These are phyloP conservation scores for Candida glucosophila DNA, from an alignment of 1,139 yeast genomes.

Conservation along the genomic window DNA sequence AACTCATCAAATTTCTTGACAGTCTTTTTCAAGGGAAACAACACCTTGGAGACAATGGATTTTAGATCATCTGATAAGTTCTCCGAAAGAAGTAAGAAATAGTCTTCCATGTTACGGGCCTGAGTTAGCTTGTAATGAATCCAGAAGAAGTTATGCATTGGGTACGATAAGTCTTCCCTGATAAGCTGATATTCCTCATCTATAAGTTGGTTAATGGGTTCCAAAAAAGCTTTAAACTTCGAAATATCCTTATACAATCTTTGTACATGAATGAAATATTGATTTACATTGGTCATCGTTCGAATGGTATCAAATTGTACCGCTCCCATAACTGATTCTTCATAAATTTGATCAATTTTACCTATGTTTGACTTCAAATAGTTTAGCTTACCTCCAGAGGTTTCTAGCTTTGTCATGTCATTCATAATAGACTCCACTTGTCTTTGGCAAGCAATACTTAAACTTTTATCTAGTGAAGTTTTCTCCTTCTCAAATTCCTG, in stretches of 20 bases:
- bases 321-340: constrained; percentile 43
- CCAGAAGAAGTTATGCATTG: constrained; percentile 51
- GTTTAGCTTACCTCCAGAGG: constrained; percentile 32
- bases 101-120: constrained; percentile 74
- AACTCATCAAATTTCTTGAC: constrained; percentile 58
- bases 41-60: constrained; percentile 55
- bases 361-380: constrained; percentile 46
- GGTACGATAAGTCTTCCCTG: constrained; percentile 43
- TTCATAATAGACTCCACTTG: constrained; percentile 48
- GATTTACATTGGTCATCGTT: constrained; percentile 58
- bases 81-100: constrained; percentile 46
- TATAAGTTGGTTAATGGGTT: constrained; percentile 43
- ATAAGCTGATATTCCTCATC: constrained; percentile 43
- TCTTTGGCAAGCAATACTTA: constrained; percentile 52
- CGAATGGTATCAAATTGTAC: constrained; percentile 52
- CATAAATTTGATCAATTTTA: constrained; percentile 49
- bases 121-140: constrained; percentile 66
- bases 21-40: constrained; percentile 40
- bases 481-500: constrained; percentile 63
- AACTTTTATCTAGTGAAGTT: constrained; percentile 61
- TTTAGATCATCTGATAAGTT: constrained; percentile 61
- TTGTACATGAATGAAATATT: constrained; percentile 64
- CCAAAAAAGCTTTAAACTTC: constrained; percentile 44
- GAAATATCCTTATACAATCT: constrained; percentile 57
- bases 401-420: constrained; percentile 28